Evolutionary conservation across 2,329 filamentous ascomycete genomes (phyloP), one percentile per base, ranked within the genome.

Genomic region (Lachnellula willkommii): DNA sequence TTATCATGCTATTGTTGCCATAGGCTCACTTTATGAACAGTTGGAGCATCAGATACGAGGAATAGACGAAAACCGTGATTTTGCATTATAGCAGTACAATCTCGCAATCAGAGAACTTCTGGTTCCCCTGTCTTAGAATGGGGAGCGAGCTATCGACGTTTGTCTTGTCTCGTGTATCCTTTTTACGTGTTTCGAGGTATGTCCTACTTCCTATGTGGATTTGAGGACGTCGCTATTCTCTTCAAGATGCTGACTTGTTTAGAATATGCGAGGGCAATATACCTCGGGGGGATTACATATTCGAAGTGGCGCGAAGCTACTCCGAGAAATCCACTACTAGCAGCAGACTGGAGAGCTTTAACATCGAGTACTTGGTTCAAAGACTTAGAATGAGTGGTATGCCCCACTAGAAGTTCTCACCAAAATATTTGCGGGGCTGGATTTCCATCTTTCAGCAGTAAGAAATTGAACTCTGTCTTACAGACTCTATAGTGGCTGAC

Each of bases 11-110:
- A 45, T 63, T 14, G 43, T 67, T 39, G 64, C 63, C 2, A 26
- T 66, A 50, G 62, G 60, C 5, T 56, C 65, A 37, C 45, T 67
- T 0, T 64, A 65, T 52, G 58, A 67, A 45, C 2, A 47, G 5
- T 54, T 52, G 26, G 49, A 60, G 47, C 6, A 52, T 22, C 39
- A 53, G 12, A 46, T 20, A 28, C 17, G 15, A 26, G 47, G n/a
- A 7, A 50, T 37, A 3, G 24, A 57, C 42, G 36, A 15, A 5
- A 42, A 36, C 12, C 47, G 48, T 5, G 36, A n/a, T 22, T 65
- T 65, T 53, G 62, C 60, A 5, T 43, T 63, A 4, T 17, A 60
- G 24, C 42, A 65, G 51, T 65, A 63, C 17, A 57, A 57, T 50
- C 28, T 56, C 12, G 54, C 59, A 2, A 64, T 65, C n/a, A 53